A percentile compares a stretch with the other conserved stretches of the same genome.
phyloP scores from a whole-genome alignment of 225 moss, liverwort and hornwort genomes.

The Climacium dendroides region DNA sequence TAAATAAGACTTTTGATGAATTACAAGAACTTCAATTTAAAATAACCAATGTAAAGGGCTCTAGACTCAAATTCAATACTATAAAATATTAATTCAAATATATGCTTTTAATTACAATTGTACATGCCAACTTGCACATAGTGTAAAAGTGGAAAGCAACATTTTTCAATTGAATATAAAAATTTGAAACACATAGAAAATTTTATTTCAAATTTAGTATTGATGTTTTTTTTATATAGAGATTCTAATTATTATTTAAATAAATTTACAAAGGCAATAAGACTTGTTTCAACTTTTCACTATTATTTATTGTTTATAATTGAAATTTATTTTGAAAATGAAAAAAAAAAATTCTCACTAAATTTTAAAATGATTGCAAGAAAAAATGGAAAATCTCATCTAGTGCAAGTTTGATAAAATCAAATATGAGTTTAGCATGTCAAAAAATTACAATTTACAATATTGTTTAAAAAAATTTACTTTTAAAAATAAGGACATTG shows the following conservation, averaged over 20 bases:
- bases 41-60: not conserved
- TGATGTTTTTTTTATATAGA: not conserved
- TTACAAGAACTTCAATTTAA: not conserved
- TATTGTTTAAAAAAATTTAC: not conserved
- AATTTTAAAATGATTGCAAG: not conserved
- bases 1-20: not conserved
- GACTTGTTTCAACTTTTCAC: not conserved
- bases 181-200: accelerated
- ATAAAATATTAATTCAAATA: no score
- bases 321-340: not conserved
- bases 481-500: not conserved
- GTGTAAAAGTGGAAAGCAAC: no score
- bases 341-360: not conserved
- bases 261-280: not conserved
- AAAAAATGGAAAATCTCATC: no score
- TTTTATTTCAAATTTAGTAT: not conserved
- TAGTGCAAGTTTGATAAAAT: not conserved
- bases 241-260: not conserved
- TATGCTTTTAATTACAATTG: not conserved
- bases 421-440: not conserved
- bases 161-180: not conserved
- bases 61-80: no score
- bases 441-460: not conserved
- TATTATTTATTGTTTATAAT: not conserved
- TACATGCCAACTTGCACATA: not conserved